Conservation (phyloP, 129 eudicot species). For the Pittosporum tobira region DNA sequence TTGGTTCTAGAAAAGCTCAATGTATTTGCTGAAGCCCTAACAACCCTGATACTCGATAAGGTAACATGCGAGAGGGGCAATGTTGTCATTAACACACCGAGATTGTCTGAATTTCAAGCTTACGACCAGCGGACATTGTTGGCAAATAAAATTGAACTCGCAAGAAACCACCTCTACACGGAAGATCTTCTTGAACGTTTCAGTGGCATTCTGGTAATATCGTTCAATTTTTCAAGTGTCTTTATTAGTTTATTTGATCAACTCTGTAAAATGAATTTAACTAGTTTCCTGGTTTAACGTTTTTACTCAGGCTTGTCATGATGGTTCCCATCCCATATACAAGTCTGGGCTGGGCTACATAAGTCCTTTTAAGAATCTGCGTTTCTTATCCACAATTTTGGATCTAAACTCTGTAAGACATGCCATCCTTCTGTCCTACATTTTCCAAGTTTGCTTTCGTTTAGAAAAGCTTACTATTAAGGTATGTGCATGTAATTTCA, state of each 20-base stretch:
- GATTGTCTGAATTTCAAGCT: not conserved
- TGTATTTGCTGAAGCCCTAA: conserved; percentile 7
- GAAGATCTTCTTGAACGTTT: conserved; percentile 8
- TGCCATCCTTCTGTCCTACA: conserved; percentile 1
- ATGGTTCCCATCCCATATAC: not conserved
- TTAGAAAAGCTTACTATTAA: not conserved
- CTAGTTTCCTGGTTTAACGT: not conserved
- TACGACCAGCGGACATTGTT: not conserved
- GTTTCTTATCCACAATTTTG: conserved; percentile 1
- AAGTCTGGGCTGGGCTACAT: not conserved
- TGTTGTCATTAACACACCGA: not conserved
- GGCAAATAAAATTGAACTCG: not conserved
- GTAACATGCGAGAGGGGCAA: not conserved
- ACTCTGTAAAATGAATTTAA: not conserved
- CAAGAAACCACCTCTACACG: not conserved
- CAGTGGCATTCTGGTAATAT: conserved; percentile 11
- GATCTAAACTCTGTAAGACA: conserved; percentile 11
- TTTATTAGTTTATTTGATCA: not conserved
- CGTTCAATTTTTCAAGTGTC: not conserved
- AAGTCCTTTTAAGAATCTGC: conserved; percentile 5
- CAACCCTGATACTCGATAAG: not conserved
- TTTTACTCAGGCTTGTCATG: conserved; percentile 3
- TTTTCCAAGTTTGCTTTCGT: conserved; percentile 1
- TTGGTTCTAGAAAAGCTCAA: not conserved
- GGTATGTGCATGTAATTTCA: not conserved